Evolutionary conservation across 1,284 basidiomycete genomes (phyloP).

Genomic region (Pascua guehoae): DNA sequence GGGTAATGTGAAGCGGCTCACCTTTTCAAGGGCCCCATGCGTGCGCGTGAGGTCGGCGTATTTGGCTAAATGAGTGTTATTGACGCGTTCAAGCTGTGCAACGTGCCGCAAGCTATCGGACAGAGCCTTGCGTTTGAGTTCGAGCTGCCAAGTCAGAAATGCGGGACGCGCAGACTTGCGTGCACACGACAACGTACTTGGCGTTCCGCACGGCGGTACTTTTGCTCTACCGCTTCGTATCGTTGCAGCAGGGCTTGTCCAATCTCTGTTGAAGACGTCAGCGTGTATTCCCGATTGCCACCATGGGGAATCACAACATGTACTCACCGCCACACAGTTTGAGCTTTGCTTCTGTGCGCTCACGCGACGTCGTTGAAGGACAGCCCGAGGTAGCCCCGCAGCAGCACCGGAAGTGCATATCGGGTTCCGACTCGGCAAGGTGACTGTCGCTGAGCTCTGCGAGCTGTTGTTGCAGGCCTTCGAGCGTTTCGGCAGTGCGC

Average conservation of each 20-base stretch:
- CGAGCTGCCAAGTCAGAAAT: conserved; percentile 22
- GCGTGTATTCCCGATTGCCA: not conserved
- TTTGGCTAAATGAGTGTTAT: conserved; percentile 38
- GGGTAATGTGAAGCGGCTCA: conserved; percentile 21
- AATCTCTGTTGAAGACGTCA: conserved; percentile 60
- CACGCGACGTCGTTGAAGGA: conserved; percentile 57
- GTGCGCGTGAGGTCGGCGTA: conserved; percentile 39
- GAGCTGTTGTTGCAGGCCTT: conserved; percentile 36
- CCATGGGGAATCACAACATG: conserved; percentile 1
- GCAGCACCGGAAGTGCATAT: conserved; percentile 23
- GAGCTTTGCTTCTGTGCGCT: conserved; percentile 67
- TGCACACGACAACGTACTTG: conserved; percentile 47
- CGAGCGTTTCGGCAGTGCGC: conserved; percentile 40
- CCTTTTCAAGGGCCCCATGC: conserved; percentile 48
- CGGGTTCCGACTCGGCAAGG: conserved; percentile 14
- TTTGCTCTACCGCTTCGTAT: conserved; percentile 76
- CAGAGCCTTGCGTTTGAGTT: conserved; percentile 39
- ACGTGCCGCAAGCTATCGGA: conserved; percentile 37
- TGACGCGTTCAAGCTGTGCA: conserved; percentile 44
- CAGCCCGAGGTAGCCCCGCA: conserved; percentile 21
- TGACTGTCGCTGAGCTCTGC: conserved; percentile 25
- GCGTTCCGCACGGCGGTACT: conserved; percentile 55
- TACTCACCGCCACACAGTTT: conserved; percentile 75
- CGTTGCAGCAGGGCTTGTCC: conserved; percentile 82
- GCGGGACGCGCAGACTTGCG: not conserved